Percentiles rank a stretch among this genome's conserved stretches.
These are phyloP conservation scores for Gossypium stocksii DNA, from an alignment of 345 rosid genomes.

Conservation along the genomic window DNA sequence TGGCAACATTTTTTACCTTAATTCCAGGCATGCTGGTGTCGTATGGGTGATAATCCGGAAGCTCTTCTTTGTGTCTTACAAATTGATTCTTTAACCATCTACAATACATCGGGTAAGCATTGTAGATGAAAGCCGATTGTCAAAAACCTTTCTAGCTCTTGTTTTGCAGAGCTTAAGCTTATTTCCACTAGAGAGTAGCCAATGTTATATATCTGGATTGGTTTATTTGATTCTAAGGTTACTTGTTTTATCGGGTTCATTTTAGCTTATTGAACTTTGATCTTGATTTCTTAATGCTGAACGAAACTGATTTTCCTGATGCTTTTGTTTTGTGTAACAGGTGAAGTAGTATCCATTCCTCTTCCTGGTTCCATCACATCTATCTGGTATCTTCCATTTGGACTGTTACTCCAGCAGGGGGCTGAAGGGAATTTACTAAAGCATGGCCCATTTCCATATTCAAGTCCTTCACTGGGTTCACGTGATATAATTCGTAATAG, in stretches of 20 bases:
- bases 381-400: slow-evolving; percentile 91
- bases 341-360: slow-evolving; percentile 74
- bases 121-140: neutral
- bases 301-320: slow-evolving; percentile 12
- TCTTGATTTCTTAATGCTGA: neutral
- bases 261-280: neutral
- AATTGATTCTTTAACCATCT: slow-evolving; percentile 59
- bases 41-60: slow-evolving; percentile 51
- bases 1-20: slow-evolving; percentile 12
- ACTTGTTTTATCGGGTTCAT: neutral
- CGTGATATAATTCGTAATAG: slow-evolving; percentile 49
- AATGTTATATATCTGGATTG: neutral
- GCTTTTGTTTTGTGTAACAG: slow-evolving; percentile 35
- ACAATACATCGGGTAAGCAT: slow-evolving; percentile 67
- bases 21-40: slow-evolving; percentile 88
- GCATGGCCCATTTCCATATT: slow-evolving; percentile 38
- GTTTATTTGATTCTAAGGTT: neutral
- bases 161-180: neutral
- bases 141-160: neutral
- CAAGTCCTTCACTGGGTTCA: slow-evolving; percentile 51
- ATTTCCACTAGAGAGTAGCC: neutral
- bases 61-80: slow-evolving; percentile 76
- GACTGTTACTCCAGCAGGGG: slow-evolving; percentile 73
- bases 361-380: slow-evolving; percentile 63
- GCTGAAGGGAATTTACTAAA: slow-evolving; percentile 43